Evolutionary conservation across 2,329 filamentous ascomycete genomes (phyloP).

Genomic region (Claviceps spartinae): DNA sequence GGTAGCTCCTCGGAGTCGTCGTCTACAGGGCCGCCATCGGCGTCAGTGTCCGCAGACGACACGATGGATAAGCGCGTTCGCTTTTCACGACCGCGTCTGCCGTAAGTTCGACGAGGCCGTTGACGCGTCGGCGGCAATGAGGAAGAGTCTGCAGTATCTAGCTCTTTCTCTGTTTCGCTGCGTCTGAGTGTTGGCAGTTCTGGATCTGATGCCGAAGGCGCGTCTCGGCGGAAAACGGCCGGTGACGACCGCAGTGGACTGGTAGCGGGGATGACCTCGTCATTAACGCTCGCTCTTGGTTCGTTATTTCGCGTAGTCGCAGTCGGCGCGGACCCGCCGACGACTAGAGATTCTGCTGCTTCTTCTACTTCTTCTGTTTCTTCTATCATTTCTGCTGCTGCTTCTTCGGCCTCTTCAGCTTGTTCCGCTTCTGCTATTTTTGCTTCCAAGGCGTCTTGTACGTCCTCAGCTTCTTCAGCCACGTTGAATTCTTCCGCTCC

Average conservation of each 20-base stretch:
- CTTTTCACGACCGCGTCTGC: neutral
- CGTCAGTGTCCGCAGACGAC: conserved; percentile 3
- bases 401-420: no score
- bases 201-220: conserved; percentile 15
- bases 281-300: conserved; percentile 10
- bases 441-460: no score
- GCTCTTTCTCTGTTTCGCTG: conserved; percentile 10
- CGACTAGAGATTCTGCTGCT: neutral
- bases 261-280: conserved; percentile 26
- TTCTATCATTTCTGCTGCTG: no score
- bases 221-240: conserved; percentile 11
- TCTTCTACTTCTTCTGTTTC: neutral
- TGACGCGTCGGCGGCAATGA: conserved; percentile 14
- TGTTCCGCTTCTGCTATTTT: no score
- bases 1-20: neutral
- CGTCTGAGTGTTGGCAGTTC: conserved; percentile 21
- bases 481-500: no score
- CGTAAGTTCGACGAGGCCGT: conserved; percentile 3
- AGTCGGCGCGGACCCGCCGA: neutral
- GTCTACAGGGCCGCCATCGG: neutral
- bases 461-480: no score
- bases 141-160: conserved; percentile 9
- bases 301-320: neutral
- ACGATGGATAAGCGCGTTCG: conserved; percentile 1
- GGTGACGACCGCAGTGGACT: conserved; percentile 21